Evolutionary conservation across 257 asterid species (phyloP), one percentile per base, ranked within the genome.

Genomic region (Lantana camara): DNA sequence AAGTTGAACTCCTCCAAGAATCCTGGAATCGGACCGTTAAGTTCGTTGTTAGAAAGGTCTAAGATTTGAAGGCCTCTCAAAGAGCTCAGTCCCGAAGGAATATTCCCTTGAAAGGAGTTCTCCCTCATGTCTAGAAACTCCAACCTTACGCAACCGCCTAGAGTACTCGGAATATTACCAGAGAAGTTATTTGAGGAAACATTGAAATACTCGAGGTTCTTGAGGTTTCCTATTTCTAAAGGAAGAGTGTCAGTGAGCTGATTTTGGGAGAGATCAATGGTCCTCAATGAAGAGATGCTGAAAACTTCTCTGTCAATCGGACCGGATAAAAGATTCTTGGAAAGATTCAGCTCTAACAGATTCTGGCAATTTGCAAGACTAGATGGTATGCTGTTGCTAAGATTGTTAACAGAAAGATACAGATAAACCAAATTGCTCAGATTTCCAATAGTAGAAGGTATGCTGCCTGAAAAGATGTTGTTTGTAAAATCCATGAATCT

Each of bases 11-110:
- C 64, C 8, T 30, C 42, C 44, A 73, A 41, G 62, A 45, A 74
- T n/a, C 16, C 49, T 23, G 79, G 79, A 46, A 73, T 30, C 21
- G 22, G 62, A 30, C 79, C 79, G 27, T 72, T 27, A 5, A 73
- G 41, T 27, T 73, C 62, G 57, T 73, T 74, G 12, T 46, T 52
- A 20, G 79, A 68, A 56, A 74, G 63, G 50, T 74, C 61, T 32
- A 74, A 51, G 20, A 61, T 48, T 47, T 14, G 75, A 38, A 68
- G 59, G 11, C 75, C 74, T 53, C 64, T 44, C 52, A 74, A 64
- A 35, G 68, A 63, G 64, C 53, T 63, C 10, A 74, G 66, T 27
- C 57, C 16, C 22, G 69, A 71, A 32, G 66, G 75, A 6, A 74
- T 41, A 32, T 12, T 32, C 44, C 69, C 75, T 11, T 35, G 34